phyloP scores from a whole-genome alignment of 1,284 basidiomycete species.

The Boletus mariae region DNA sequence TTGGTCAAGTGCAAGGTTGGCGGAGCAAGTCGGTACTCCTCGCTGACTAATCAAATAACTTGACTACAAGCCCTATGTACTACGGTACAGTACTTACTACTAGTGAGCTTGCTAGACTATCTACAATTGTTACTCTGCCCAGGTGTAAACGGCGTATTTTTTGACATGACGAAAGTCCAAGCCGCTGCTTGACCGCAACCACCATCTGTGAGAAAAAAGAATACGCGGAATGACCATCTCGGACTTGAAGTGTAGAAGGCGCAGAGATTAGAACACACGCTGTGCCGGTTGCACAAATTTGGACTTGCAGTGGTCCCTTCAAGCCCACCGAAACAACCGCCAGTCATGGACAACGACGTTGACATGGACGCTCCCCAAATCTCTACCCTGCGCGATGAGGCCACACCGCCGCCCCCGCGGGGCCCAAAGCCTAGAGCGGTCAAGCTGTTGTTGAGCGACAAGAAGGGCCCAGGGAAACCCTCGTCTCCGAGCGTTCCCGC shows the following conservation, averaged over 20 bases:
- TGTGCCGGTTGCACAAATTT: background rate
- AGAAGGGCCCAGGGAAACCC: constrained; percentile 34
- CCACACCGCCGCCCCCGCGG: constrained; percentile 55
- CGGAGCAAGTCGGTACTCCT: constrained; percentile 30
- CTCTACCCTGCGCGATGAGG: constrained; percentile 68
- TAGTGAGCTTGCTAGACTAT: no score
- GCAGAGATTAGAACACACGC: background rate
- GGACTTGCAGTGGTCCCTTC: background rate
- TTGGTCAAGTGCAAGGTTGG: constrained; percentile 13
- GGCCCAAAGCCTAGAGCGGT: constrained; percentile 45
- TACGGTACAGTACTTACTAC: no score
- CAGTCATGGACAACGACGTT: constrained; percentile 46
- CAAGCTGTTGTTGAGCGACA: constrained; percentile 50
- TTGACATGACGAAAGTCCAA: background rate
- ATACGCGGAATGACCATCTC: background rate
- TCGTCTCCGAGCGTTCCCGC: constrained; percentile 31
- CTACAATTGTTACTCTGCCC: background rate
- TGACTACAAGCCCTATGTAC: no score
- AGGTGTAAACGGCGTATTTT: background rate
- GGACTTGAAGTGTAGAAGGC: constrained; percentile 2
- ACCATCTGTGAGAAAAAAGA: constrained; percentile 7
- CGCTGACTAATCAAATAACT: constrained; percentile 29
- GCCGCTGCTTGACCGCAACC: background rate
- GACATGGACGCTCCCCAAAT: constrained; percentile 80
- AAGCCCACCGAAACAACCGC: background rate